phyloP scores from a whole-genome alignment of 768 basidiomycete species.

The Russula earlei region DNA sequence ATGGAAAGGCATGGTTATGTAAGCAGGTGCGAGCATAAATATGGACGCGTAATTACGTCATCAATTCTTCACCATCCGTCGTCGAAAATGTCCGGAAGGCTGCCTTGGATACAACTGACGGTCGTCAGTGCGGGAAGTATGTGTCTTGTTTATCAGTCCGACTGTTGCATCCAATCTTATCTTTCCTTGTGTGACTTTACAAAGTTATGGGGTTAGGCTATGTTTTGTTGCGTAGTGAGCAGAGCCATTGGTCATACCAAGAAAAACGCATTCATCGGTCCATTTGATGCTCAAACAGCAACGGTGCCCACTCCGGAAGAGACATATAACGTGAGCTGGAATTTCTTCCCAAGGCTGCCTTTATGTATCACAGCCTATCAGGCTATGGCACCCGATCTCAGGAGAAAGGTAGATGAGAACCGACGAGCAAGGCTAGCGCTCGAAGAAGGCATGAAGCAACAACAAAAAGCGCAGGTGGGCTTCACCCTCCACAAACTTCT shows the following conservation, averaged over 20 bases:
- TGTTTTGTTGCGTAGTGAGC: constrained; percentile 25
- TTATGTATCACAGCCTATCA: constrained; percentile 3
- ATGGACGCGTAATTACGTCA: background rate
- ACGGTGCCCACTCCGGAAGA: constrained; percentile 29
- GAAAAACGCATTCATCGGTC: background rate
- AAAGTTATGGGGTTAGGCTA: constrained; percentile 30
- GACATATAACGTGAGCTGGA: constrained; percentile 27
- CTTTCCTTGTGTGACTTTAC: background rate
- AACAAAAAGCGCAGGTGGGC: constrained; percentile 25
- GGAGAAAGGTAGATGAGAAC: constrained; percentile 29
- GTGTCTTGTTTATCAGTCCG: background rate
- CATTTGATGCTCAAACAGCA: constrained; percentile 15
- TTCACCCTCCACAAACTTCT: background rate
- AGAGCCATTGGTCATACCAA: background rate
- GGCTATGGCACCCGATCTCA: constrained; percentile 32
- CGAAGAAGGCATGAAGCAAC: constrained; percentile 26
- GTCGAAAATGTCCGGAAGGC: constrained; percentile 23
- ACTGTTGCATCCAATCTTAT: background rate
- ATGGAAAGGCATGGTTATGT: background rate
- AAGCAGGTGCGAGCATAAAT: background rate
- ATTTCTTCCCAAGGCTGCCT: background rate
- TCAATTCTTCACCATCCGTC: background rate
- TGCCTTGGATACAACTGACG: constrained; percentile 27
- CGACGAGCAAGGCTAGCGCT: constrained; percentile 28
- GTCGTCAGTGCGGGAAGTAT: constrained; percentile 25